Conservation (phyloP, 1,284 basidiomycete species). For the Vanrija humicola region DNA sequence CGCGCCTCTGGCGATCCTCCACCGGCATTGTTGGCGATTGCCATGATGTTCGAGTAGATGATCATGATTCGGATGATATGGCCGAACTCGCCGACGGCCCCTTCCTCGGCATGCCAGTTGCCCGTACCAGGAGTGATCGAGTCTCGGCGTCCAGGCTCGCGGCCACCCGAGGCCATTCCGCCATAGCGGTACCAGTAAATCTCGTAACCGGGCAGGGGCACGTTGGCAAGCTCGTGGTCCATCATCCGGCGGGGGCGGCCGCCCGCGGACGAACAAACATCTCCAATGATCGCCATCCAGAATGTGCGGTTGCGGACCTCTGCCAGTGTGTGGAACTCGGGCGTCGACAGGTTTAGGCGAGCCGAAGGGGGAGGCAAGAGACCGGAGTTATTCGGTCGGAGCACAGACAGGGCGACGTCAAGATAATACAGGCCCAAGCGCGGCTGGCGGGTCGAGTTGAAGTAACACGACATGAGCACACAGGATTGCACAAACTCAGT, state of each 20-base stretch:
- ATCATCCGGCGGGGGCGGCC: slow-evolving; percentile 34
- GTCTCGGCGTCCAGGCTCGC: slow-evolving; percentile 33
- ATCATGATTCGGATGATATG: slow-evolving; percentile 45
- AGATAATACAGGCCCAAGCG: slow-evolving; percentile 46
- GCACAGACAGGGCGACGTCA: slow-evolving; percentile 38
- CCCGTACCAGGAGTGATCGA: slow-evolving; percentile 30
- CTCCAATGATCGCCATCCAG: slow-evolving; percentile 46
- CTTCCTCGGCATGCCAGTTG: slow-evolving; percentile 40
- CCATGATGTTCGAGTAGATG: slow-evolving; percentile 40
- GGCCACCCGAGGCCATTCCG: slow-evolving; percentile 25
- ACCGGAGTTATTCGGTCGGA: slow-evolving; percentile 23
- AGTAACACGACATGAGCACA: slow-evolving; percentile 47
- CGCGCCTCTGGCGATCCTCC: slow-evolving; percentile 13
- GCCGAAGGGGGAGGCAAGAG: slow-evolving; percentile 22
- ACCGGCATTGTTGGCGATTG: slow-evolving; percentile 27
- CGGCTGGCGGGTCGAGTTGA: slow-evolving; percentile 44
- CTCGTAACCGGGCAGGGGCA: slow-evolving; percentile 43
- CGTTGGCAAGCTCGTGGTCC: slow-evolving; percentile 39
- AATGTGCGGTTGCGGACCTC: slow-evolving; percentile 45
- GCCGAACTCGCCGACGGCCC: slow-evolving; percentile 45
- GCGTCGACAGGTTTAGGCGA: slow-evolving; percentile 21
- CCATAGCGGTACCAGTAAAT: slow-evolving; percentile 41
- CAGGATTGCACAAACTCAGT: slow-evolving; percentile 49
- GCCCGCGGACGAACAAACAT: slow-evolving; percentile 40
- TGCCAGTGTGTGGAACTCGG: slow-evolving; percentile 38